A percentile compares a stretch with the other conserved stretches of the same genome.
phyloP scores from a whole-genome alignment of 179 eudicot species.

The Drosera spatulata region DNA sequence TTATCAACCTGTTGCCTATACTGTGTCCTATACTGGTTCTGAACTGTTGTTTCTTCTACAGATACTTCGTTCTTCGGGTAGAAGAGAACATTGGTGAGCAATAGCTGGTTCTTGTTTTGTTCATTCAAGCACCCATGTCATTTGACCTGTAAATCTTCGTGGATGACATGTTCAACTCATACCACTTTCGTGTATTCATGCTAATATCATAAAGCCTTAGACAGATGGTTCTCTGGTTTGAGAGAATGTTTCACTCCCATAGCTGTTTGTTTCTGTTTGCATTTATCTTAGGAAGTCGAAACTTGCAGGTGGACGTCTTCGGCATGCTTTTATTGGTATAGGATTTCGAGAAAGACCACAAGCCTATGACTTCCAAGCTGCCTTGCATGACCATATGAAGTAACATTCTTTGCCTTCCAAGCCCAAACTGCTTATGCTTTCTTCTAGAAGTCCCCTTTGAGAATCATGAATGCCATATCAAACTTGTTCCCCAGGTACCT shows the following conservation, averaged over 20 bases:
- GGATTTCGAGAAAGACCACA: conserved; percentile 92
- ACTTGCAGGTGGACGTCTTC: conserved; percentile 74
- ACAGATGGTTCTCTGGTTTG: too few relatives aligned
- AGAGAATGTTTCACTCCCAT: too few relatives aligned
- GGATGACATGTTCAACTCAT: too few relatives aligned
- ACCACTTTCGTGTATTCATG: too few relatives aligned
- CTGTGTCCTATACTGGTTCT: conserved; percentile 2
- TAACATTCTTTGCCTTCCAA: conserved; percentile 10
- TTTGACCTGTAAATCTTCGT: too few relatives aligned
- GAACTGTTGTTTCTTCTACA: conserved; percentile 28
- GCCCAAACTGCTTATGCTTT: too few relatives aligned
- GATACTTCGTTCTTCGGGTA: conserved; percentile 89
- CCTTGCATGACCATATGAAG: conserved; percentile 98
- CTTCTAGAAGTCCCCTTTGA: background rate
- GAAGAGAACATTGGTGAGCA: conserved; percentile 79
- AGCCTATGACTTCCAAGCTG: conserved; percentile 98
- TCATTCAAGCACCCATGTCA: too few relatives aligned
- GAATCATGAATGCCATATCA: background rate
- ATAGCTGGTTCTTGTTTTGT: background rate
- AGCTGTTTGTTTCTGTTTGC: too few relatives aligned
- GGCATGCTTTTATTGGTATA: conserved; percentile 91
- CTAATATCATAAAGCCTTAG: too few relatives aligned
- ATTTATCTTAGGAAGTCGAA: too few relatives aligned
- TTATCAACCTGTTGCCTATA: background rate
- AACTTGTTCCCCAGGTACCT: conserved; percentile 43